Percentiles rank a stretch among this genome's conserved stretches.
These are phyloP conservation scores for Flaveria floridana DNA, from an alignment of 140 eudicot species.

Conservation along the genomic window DNA sequence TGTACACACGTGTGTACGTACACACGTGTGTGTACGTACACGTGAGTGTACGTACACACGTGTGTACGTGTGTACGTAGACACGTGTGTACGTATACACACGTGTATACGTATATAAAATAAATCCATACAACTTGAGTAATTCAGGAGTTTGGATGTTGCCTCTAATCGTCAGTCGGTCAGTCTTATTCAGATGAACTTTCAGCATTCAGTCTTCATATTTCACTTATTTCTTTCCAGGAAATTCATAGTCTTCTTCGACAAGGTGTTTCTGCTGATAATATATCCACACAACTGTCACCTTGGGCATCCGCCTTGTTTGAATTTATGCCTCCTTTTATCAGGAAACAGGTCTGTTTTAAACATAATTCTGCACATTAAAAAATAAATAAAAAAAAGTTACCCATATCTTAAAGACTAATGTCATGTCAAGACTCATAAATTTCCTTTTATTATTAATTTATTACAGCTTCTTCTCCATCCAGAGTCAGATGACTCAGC, in stretches of 20 bases:
- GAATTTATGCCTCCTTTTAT: slow-evolving; percentile 89
- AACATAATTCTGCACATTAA: slow-evolving; percentile 1
- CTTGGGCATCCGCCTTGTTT: slow-evolving; percentile 98
- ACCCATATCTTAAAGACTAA: background rate
- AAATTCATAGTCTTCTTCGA: slow-evolving; percentile 81
- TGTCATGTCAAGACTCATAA: slow-evolving; percentile 18
- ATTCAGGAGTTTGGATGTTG: background rate
- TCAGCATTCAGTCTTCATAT: background rate
- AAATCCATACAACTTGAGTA: background rate
- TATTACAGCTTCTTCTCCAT: slow-evolving; percentile 66
- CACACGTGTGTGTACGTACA: too few species aligned
- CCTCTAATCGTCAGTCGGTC: background rate
- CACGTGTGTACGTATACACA: too few species aligned
- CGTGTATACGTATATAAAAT: too few species aligned
- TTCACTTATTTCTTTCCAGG: slow-evolving; percentile 45
- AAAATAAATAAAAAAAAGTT: background rate
- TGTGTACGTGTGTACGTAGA: too few species aligned
- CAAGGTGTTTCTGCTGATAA: slow-evolving; percentile 77
- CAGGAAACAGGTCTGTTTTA: slow-evolving; percentile 66
- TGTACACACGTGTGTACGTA: too few species aligned
- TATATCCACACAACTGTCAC: slow-evolving; percentile 85
- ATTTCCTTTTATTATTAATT: background rate
- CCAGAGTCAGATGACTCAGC: slow-evolving; percentile 80
- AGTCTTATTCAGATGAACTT: background rate
- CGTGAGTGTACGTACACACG: too few species aligned